Base-by-base conservation (phyloP, 352 stramenopile species). In the Globisporangium carolinianum region DNA sequence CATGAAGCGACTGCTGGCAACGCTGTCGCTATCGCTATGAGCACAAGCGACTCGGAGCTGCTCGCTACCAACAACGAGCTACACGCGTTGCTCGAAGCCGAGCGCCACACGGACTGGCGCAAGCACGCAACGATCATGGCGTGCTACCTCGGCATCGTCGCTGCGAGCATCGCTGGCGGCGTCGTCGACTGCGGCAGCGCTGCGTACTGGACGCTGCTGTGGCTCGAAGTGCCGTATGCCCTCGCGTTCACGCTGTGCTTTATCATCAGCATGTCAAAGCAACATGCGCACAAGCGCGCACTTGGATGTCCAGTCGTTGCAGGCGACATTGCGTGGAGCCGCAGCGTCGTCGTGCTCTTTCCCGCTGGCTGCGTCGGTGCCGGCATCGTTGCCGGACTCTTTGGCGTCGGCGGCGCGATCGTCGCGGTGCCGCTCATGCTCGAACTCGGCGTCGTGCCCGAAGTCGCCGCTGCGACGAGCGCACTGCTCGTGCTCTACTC, bases 351-450 rank as follows among this genome's bases (percentile, higher is more conserved):
- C 24, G 35, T 70, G 12, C 65, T 52, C n/a, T 82, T 78, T 35
- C 71, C 75, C 12, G 37, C 73, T 4, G 58, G 57, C 10, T 78
- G 69, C 38, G 54, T 73, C 4, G 11, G 69, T 24, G 72, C 67
- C 0, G 73, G 74, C 6, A 59, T 86, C 24, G 63, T 79, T 11
- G 72, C 75, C 3, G 70, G 63, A 2, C 66, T 83, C 50, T 72
- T 86, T 47, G 76, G 72, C 58, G 70, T 86, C 38, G 76, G 76
- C 37, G 76, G 69, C n/a, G 74, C 67, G 35, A 73, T 84, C 61
- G 71, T 89, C 58, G 78, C 74, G 6, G 74, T 76, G 1, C 78
- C 76, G 4, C 61, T 89, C 24, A 73, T 86, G 70, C 69, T 89
- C 17, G 75, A 86, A 53, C 58, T 82, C 60, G 75, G 73, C 10